These are phyloP conservation scores for Cryphonectria japonica DNA, from an alignment of 2,329 filamentous ascomycete genomes.

Conservation along the genomic window DNA sequence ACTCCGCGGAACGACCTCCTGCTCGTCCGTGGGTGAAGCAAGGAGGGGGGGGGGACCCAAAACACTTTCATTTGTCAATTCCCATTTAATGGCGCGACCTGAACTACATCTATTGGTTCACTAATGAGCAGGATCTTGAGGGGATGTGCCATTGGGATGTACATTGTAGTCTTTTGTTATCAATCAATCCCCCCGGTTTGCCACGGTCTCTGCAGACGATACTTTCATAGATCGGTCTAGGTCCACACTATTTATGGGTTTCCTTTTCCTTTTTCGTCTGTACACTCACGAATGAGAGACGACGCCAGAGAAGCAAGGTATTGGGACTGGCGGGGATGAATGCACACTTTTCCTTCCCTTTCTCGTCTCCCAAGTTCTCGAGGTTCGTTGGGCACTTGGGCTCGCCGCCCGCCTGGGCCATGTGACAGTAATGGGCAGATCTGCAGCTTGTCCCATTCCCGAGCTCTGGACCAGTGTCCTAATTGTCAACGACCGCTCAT, in stretches of 20 bases:
- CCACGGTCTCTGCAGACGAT: neutral
- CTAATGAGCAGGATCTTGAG: neutral
- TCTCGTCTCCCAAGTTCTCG: neutral
- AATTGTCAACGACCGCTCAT: neutral
- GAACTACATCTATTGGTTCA: neutral
- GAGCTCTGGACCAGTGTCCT: neutral
- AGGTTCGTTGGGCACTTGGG: neutral
- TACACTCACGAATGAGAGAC: neutral
- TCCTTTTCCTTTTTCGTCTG: too few species aligned
- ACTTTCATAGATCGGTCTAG: neutral
- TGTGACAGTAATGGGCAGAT: neutral
- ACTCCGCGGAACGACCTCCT: constrained; percentile 1
- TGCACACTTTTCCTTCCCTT: neutral
- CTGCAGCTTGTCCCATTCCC: neutral
- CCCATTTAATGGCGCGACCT: neutral
- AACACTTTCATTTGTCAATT: neutral
- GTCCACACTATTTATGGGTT: neutral
- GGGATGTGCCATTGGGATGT: neutral
- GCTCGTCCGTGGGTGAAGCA: neutral
- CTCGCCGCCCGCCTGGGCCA: neutral
- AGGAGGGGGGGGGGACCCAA: neutral
- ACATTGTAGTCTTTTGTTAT: neutral
- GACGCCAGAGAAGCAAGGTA: neutral
- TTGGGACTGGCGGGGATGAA: neutral
- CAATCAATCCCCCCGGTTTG: neutral